These are phyloP conservation scores for Aspergillus leporis DNA, from an alignment of 495 filamentous ascomycete genomes.

Conservation along the genomic window DNA sequence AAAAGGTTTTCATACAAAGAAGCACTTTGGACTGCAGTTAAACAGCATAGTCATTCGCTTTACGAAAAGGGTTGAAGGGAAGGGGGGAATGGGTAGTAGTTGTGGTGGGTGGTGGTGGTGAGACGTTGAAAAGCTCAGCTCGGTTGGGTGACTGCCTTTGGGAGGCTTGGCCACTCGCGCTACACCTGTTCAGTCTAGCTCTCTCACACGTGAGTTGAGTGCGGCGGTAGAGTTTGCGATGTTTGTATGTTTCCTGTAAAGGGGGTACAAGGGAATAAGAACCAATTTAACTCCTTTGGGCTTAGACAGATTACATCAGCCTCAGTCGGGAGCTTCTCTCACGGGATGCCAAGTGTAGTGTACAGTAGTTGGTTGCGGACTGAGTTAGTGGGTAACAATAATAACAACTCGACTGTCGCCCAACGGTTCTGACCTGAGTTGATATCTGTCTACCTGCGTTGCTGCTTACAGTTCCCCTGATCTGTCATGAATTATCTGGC, in stretches of 20 bases:
- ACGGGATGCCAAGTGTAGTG: constrained; percentile 30
- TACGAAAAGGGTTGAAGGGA: constrained; percentile 38
- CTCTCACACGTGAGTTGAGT: constrained; percentile 16
- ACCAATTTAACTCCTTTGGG: constrained; percentile 1
- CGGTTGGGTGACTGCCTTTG: constrained; percentile 13
- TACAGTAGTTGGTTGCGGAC: constrained; percentile 4
- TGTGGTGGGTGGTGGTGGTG: constrained; percentile 25
- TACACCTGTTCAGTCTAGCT: constrained; percentile 12
- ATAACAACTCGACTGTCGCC: background rate
- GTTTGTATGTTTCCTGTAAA: constrained; percentile 13
- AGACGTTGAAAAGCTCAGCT: constrained; percentile 21
- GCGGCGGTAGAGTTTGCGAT: constrained; percentile 9
- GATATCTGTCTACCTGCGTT: background rate
- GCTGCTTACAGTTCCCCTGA: background rate
- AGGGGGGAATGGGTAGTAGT: constrained; percentile 23
- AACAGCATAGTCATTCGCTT: constrained; percentile 48
- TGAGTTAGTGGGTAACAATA: background rate
- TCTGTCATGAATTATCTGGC: constrained; percentile 25
- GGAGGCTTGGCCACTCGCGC: background rate
- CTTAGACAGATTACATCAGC: constrained; percentile 22
- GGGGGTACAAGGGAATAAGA: background rate
- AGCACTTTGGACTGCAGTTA: constrained; percentile 33
- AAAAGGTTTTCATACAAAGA: constrained; percentile 41
- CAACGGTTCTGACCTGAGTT: background rate
- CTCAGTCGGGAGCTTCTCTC: constrained; percentile 18